A percentile compares a stretch with the other conserved stretches of the same genome.
Evolutionary conservation across 352 stramenopile genomes (phyloP).

Genomic region (Globisporangium acanthophoron): DNA sequence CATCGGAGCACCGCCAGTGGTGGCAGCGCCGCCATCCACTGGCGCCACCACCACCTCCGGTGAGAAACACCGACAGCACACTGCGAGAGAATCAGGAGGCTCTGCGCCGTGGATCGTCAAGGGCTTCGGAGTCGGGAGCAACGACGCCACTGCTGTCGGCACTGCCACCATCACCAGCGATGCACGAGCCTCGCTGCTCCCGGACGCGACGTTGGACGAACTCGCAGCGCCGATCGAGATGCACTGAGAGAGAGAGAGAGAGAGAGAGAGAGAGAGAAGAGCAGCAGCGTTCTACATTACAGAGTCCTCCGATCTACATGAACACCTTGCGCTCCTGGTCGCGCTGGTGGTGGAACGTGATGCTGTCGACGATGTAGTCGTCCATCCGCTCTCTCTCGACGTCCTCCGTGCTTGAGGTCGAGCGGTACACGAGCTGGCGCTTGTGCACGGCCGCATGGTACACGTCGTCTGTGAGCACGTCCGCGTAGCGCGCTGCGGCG

Average conservation of each 20-base stretch:
- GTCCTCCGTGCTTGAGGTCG: not conserved
- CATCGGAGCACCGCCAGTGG: not conserved
- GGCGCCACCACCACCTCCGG: not conserved
- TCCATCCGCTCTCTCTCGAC: conserved; percentile 25
- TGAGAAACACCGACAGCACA: not conserved
- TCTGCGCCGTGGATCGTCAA: conserved; percentile 14
- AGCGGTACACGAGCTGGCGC: conserved; percentile 18
- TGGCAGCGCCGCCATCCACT: not conserved
- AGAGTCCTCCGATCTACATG: conserved; percentile 1
- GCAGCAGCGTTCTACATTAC: not conserved
- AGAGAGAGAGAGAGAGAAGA: not conserved
- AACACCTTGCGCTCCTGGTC: conserved; percentile 5
- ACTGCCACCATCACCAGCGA: not conserved
- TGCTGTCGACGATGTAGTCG: conserved; percentile 37
- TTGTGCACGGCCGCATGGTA: conserved; percentile 31
- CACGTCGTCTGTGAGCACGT: conserved; percentile 28
- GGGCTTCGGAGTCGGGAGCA: conserved; percentile 3
- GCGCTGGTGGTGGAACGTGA: conserved; percentile 20
- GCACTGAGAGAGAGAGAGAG: not conserved
- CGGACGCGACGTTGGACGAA: conserved; percentile 11
- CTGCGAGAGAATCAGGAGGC: not conserved
- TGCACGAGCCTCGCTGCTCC: not conserved
- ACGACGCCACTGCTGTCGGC: not conserved
- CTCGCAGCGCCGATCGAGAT: conserved; percentile 14
- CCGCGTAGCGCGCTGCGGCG: conserved; percentile 23